phyloP scores from a whole-genome alignment of 2,329 filamentous ascomycete species.

The Colletotrichum sp. region DNA sequence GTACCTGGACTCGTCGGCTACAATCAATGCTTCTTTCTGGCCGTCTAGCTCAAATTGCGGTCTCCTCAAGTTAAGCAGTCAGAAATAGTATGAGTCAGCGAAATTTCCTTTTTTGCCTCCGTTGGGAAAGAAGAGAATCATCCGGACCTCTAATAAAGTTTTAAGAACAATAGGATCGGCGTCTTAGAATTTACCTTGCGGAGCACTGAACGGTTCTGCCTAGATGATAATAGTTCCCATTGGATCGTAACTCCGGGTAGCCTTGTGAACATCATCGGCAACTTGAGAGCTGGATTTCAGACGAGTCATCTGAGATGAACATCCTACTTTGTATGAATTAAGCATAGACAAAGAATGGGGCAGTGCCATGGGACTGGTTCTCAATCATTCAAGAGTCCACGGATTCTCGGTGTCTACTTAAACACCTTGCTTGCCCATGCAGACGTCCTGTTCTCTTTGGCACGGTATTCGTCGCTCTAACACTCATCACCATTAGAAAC shows the following conservation, averaged over 20 bases:
- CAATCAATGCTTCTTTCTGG: rapidly evolving
- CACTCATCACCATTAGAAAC: neutral
- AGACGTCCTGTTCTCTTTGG: neutral
- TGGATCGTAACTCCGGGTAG: neutral
- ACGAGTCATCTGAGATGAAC: neutral
- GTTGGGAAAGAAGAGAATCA: neutral
- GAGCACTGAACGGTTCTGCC: neutral
- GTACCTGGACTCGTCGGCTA: neutral
- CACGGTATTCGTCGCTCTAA: neutral
- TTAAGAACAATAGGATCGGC: neutral
- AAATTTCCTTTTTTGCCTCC: neutral
- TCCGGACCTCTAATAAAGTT: neutral
- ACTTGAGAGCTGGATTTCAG: neutral
- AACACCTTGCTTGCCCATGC: neutral
- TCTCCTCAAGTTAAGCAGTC: neutral
- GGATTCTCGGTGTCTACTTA: neutral
- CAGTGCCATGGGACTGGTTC: neutral
- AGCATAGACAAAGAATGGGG: neutral
- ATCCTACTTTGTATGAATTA: neutral
- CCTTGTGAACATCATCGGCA: neutral
- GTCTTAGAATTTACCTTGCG: neutral
- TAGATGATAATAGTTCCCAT: neutral
- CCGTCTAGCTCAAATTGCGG: neutral
- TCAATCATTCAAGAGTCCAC: neutral
- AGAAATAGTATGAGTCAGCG: neutral